A percentile compares a stretch with the other conserved stretches of the same genome.
These are phyloP conservation scores for sunflower (Helianthus annuus) DNA, from an alignment of 129 eudicot genomes.

Conservation along the genomic window DNA sequence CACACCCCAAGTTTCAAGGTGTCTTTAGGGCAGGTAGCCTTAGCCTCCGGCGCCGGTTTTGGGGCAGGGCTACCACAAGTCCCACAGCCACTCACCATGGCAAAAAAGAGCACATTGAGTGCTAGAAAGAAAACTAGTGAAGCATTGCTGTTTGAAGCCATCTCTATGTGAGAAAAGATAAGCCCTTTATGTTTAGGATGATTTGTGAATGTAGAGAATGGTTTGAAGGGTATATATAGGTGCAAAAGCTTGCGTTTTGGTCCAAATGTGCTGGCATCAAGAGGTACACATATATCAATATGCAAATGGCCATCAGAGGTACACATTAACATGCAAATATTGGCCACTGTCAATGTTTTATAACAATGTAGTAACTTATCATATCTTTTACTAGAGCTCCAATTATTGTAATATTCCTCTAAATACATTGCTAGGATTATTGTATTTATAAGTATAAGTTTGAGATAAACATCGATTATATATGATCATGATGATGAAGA, in stretches of 20 bases:
- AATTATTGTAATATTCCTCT: background rate
- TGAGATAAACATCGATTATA: background rate
- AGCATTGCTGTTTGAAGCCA: constrained; percentile 38
- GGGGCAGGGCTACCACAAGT: constrained; percentile 30
- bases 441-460: background rate
- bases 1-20: constrained; percentile 43
- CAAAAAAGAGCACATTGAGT: constrained; percentile 49
- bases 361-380: constrained; percentile 6
- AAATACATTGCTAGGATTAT: background rate
- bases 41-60: constrained; percentile 14
- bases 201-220: constrained; percentile 19
- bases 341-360: background rate
- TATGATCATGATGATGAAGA: background rate
- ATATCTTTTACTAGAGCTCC: background rate
- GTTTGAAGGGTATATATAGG: constrained; percentile 20
- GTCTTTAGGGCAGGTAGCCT: constrained; percentile 37
- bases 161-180: constrained; percentile 6
- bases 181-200: background rate
- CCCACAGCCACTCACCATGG: constrained; percentile 38
- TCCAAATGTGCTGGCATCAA: constrained; percentile 11
- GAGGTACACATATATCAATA: constrained; percentile 4
- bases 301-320: background rate
- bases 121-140: constrained; percentile 40
- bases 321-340: constrained; percentile 13
- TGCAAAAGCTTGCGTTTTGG: constrained; percentile 2